phyloP scores from a whole-genome alignment of 768 basidiomycete species.

The Termitomyces sp. region DNA sequence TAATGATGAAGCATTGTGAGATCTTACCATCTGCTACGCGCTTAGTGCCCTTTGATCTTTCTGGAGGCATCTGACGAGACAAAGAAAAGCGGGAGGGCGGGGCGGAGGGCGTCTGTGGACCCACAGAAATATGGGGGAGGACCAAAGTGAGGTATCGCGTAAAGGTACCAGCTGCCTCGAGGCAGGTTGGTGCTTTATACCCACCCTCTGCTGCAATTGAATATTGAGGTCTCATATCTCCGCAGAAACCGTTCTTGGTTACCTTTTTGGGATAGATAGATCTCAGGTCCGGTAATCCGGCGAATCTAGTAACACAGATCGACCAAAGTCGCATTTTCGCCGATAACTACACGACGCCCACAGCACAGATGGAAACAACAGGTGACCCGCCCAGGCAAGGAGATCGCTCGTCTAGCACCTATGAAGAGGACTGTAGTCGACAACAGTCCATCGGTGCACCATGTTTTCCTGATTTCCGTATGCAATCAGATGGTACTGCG shows the following conservation, averaged over 20 bases:
- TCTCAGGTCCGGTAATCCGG: conserved; percentile 14
- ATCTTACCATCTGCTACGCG: conserved; percentile 30
- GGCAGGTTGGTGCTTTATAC: conserved; percentile 17
- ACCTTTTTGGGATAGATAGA: conserved; percentile 16
- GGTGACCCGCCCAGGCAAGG: neutral
- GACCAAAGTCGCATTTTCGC: conserved; percentile 14
- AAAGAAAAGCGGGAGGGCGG: conserved; percentile 4
- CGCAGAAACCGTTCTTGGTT: conserved; percentile 15
- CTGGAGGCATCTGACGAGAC: conserved; percentile 36
- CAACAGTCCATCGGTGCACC: neutral
- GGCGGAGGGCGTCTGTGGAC: conserved; percentile 10
- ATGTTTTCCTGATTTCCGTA: neutral
- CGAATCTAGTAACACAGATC: conserved; percentile 13
- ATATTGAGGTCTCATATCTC: conserved; percentile 12
- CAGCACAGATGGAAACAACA: neutral
- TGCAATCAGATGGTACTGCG: neutral
- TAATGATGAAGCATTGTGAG: neutral
- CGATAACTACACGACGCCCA: conserved; percentile 9
- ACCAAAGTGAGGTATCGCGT: conserved; percentile 18
- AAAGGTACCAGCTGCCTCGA: conserved; percentile 17
- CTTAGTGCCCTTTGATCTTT: conserved; percentile 35
- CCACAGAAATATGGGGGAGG: conserved; percentile 13
- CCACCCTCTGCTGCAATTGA: conserved; percentile 12
- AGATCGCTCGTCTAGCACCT: neutral
- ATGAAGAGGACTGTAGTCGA: neutral